A percentile compares a stretch with the other conserved stretches of the same genome.
Conservation (phyloP, 192 early-diverging fungal species). For the Ambispora gerdemannii region DNA sequence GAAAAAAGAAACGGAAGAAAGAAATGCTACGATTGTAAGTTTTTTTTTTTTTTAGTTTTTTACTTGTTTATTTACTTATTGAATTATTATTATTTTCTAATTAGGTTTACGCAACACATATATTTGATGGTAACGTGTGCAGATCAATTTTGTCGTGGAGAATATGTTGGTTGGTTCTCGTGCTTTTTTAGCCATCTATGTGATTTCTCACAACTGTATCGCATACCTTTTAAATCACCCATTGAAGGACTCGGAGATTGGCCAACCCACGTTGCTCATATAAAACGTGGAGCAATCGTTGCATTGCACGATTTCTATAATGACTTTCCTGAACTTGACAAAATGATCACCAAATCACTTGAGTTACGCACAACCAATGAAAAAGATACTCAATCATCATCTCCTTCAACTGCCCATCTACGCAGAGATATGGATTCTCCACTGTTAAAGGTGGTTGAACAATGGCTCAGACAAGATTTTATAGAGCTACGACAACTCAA, state of each 20-base stretch:
- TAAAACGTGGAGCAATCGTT: constrained; percentile 52
- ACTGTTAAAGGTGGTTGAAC: constrained; percentile 24
- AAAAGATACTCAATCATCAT: background rate
- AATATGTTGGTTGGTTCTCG: too few species aligned
- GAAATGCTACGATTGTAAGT: constrained; percentile 61
- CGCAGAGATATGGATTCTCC: constrained; percentile 22
- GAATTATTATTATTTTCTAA: background rate
- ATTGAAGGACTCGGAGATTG: constrained; percentile 50
- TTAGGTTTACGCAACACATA: constrained; percentile 72
- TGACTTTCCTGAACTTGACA: constrained; percentile 55
- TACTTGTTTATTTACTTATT: background rate
- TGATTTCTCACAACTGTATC: too few species aligned
- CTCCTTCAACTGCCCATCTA: background rate
- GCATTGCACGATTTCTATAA: constrained; percentile 42
- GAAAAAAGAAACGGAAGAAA: constrained; percentile 57
- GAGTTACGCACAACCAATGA: background rate
- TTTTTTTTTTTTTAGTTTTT: background rate
- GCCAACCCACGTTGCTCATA: constrained; percentile 72
- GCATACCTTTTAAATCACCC: too few species aligned
- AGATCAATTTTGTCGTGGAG: too few species aligned
- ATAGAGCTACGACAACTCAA: constrained; percentile 29
- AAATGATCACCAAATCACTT: background rate
- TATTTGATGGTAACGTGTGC: constrained; percentile 73
- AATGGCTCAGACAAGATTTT: constrained; percentile 64
- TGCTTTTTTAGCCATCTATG: too few species aligned